Base-by-base conservation (phyloP, 2,329 filamentous ascomycete genomes). In the Cladophialophora immunda region DNA sequence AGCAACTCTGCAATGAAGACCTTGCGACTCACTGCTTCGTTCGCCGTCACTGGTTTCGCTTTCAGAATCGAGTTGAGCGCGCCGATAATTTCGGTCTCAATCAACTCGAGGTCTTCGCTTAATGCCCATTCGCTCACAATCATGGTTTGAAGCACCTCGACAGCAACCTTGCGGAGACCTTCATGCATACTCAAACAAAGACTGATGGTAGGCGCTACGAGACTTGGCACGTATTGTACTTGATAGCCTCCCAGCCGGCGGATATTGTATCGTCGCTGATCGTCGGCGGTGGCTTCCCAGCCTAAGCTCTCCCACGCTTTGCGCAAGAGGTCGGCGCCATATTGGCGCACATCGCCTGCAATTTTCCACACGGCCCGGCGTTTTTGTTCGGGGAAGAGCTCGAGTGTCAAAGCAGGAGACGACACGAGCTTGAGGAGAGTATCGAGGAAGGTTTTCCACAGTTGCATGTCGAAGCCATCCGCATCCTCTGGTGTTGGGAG, bases 101-200 rank as follows among this genome's bases (percentile, higher is more conserved):
- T 92, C 56, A 95, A 89, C 2, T 91, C 91, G 56, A 99, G 81
- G 76, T 98, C 94, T 76, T 97, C 92, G 76, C 93, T 97, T 70
- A 99, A 80, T 17, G 93, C 94, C 95, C 95, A 99, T 79, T 99
- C 95, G 80, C 94, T 97, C 72, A 98, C 90, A 74, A 99, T 97
- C 95, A 99, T 99, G 2, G 93, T 97, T 77, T 97, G 93, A 68
- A 99, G 80, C 22, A 99, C 92, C 77, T 97, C 92, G 32, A 97
- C 93, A 0, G 94, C 95, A 78, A 97, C 95, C 70, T 88, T 89
- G 67, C 95, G 88, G 64, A 99, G 82, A 3, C 94, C 94, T 77
- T 97, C 93, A 72, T 99, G 95, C 3, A 98, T 93, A 75, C 94
- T 98, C 64, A 99, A 84, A 76, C 95, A 99, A 9, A 99, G 86